Evolutionary conservation across 306 rosid genomes (phyloP), one percentile per base, ranked within the genome.

Genomic region (Nissolia schottii): DNA sequence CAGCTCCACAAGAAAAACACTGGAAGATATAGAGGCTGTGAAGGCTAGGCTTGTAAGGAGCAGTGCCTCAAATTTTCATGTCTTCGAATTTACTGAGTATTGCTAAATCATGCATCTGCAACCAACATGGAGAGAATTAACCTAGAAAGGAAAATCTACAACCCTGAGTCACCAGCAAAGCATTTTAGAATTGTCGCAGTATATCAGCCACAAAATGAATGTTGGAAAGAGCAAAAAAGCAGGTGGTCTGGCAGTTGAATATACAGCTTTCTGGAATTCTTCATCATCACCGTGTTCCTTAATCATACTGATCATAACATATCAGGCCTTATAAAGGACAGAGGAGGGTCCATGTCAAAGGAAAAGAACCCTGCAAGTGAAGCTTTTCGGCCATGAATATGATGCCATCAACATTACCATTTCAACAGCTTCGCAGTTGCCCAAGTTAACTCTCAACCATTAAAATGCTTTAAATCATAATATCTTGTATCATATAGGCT

Each of bases 41-140:
- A 35, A 48, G 64, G 58, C 74, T 70, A 73, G 14, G 19, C 64
- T 66, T 24, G 54, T 16, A n/a, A 64, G 65, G 29, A 63, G 40
- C 19, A 12, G 28, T 45, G 49, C 46, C 64, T 67, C 15, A 38
- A 48, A 58, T 40, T 37, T 62, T 45, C 43, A 22, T 11, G 60
- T 29, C 22, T 59, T 58, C 48, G 53, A 56, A 73, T 64, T 13
- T 7, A 35, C 27, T 3, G 27, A 59, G 18, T 77, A 56, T 25
- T 77, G 75, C 45, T 53, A 64, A 77, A 27, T 48, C 72, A 49
- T n/a, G 35, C 32, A 50, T 38, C 66, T 70, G 32, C 41, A 38
- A 69, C 56, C 57, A 25, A 59, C 28, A 50, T 51, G 57, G 56
- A 18, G 24, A 50, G 24, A 22, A 13, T 2, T 34, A 28, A 9